Evolutionary conservation across 495 filamentous ascomycete genomes (phyloP).

Genomic region (Thermochaetoides thermophila): DNA sequence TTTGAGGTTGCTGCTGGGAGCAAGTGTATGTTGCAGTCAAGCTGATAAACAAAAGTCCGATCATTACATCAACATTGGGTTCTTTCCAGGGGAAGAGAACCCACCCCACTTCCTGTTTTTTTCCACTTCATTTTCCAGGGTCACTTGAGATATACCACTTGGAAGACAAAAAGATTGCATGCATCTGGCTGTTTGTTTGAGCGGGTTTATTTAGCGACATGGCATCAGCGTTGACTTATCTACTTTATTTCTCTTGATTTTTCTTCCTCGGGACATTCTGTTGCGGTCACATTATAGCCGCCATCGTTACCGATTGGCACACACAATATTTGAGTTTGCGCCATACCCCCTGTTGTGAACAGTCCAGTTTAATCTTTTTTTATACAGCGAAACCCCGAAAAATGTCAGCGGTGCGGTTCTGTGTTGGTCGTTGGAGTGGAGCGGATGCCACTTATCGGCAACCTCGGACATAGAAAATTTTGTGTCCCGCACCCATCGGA

Average conservation of each 20-base stretch:
- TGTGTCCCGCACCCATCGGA: not conserved
- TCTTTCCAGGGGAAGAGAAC: slow-evolving; percentile 3
- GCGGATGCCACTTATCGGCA: slow-evolving; percentile 1
- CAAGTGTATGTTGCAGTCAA: too few species aligned
- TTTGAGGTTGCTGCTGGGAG: slow-evolving; percentile 22
- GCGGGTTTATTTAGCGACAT: slow-evolving; percentile 24
- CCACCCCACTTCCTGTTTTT: slow-evolving; percentile 7
- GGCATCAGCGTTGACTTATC: slow-evolving; percentile 25
- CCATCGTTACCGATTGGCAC: too few species aligned
- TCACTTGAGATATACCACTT: slow-evolving; percentile 21
- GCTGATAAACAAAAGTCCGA: too few species aligned
- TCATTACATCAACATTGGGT: too few species aligned
- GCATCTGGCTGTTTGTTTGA: slow-evolving; percentile 20
- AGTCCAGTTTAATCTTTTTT: slow-evolving; percentile 15
- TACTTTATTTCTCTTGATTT: slow-evolving; percentile 8
- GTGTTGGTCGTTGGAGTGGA: slow-evolving; percentile 2
- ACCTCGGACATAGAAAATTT: slow-evolving; percentile 1
- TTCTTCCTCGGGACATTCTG: slow-evolving; percentile 9
- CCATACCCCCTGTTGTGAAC: slow-evolving; percentile 13
- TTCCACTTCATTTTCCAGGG: slow-evolving; percentile 14
- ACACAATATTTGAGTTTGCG: too few species aligned
- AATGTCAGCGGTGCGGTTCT: slow-evolving; percentile 1
- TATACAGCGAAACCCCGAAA: slow-evolving; percentile 4
- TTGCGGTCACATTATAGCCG: slow-evolving; percentile 7
- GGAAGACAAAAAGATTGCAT: slow-evolving; percentile 27